Percentiles rank a stretch among this genome's conserved stretches.
These are phyloP conservation scores for Cladosporium sp. DNA, from an alignment of 2,329 filamentous ascomycete species.

Conservation along the genomic window DNA sequence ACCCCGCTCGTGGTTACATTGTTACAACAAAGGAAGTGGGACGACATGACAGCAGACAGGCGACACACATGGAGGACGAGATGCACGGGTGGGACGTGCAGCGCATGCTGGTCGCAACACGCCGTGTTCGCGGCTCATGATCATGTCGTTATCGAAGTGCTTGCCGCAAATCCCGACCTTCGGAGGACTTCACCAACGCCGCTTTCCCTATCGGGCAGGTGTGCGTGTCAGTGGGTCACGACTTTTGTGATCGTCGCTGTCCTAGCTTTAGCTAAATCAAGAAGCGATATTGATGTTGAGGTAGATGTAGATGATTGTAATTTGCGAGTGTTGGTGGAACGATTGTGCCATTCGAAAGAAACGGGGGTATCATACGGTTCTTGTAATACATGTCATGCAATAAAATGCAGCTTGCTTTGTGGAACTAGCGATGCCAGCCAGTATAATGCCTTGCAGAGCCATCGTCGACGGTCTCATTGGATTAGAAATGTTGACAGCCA, in stretches of 20 bases:
- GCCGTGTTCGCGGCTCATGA: not conserved
- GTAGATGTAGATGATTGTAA: not conserved
- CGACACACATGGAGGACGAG: slow-evolving; percentile 1
- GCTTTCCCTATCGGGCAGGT: not conserved
- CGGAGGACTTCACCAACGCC: not conserved
- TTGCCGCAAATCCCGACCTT: not conserved
- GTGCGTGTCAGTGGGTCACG: not conserved
- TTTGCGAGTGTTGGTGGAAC: not conserved
- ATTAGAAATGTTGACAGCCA: not conserved
- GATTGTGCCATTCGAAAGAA: not conserved
- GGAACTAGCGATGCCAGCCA: not conserved
- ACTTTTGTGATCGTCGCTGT: not conserved
- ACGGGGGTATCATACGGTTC: slow-evolving; percentile 4
- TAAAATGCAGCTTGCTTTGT: not conserved
- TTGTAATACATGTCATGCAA: not conserved
- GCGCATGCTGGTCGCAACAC: slow-evolving; percentile 3
- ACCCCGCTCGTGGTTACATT: not conserved
- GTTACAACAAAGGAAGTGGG: not conserved
- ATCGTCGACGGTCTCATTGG: not conserved
- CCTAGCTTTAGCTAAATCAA: not conserved
- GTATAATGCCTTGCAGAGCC: not conserved
- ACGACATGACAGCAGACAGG: slow-evolving; percentile 12
- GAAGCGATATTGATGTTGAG: not conserved
- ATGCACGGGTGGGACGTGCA: slow-evolving; percentile 1
- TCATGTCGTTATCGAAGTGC: slow-evolving; percentile 16